Percentiles rank a stretch among this genome's conserved stretches.
phyloP scores from a whole-genome alignment of 768 basidiomycete species.

The Hortiboletus campestris region DNA sequence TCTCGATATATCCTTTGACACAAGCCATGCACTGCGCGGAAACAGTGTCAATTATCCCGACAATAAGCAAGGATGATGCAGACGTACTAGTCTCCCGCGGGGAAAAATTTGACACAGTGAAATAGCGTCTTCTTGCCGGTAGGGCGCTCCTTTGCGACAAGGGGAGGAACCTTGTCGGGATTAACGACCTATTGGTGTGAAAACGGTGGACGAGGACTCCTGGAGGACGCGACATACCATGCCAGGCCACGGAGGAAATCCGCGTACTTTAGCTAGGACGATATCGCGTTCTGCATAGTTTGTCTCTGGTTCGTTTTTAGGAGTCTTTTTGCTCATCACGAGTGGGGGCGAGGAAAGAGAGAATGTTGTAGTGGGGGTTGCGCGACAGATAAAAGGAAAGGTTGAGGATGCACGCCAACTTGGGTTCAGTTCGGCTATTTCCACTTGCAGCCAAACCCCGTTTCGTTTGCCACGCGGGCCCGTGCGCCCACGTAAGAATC shows the following conservation, averaged over 20 bases:
- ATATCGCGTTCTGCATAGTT: conserved; percentile 75
- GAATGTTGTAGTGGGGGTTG: conserved; percentile 23
- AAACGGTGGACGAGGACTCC: conserved; percentile 10
- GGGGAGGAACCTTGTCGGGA: conserved; percentile 57
- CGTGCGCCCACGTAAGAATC: conserved; percentile 39
- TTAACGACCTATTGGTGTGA: conserved; percentile 66
- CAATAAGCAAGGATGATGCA: conserved; percentile 10
- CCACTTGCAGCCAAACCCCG: conserved; percentile 37
- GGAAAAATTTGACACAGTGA: conserved; percentile 87
- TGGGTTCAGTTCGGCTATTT: conserved; percentile 41
- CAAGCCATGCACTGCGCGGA: conserved; percentile 73
- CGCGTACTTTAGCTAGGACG: conserved; percentile 91
- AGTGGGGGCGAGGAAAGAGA: conserved; percentile 11
- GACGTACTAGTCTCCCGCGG: conserved; percentile 89
- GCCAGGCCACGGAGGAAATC: conserved; percentile 93
- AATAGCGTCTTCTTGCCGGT: conserved; percentile 65
- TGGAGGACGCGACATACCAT: conserved; percentile 60
- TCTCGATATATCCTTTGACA: conserved; percentile 76
- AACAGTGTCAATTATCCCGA: conserved; percentile 7
- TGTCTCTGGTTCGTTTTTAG: conserved; percentile 40
- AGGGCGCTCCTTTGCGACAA: conserved; percentile 71
- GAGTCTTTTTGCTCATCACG: conserved; percentile 53
- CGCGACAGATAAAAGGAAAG: conserved; percentile 39
- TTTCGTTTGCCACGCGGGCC: conserved; percentile 41
- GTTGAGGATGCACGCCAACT: conserved; percentile 40